phyloP scores from a whole-genome alignment of 345 rosid genomes.

The Heritiera fomes region DNA sequence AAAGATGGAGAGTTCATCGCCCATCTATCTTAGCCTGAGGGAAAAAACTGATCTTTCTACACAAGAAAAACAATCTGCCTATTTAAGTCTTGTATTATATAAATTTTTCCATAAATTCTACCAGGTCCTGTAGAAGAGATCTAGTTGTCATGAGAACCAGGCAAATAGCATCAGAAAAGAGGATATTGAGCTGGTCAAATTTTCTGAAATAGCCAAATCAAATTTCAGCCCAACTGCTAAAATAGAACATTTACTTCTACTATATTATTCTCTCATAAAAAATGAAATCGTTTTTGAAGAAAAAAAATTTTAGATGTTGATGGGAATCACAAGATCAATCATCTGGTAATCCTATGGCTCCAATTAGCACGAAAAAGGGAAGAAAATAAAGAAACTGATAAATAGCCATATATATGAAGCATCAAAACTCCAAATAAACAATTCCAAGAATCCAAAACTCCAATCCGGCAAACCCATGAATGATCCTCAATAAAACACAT shows the following conservation, averaged over 20 bases:
- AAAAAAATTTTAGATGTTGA: neutral
- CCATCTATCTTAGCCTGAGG: neutral
- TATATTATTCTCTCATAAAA: neutral
- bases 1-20: neutral
- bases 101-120: neutral
- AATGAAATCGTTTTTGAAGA: neutral
- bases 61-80: neutral
- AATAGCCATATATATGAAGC: neutral
- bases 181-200: neutral
- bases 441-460: neutral
- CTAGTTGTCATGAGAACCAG: neutral
- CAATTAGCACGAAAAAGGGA: neutral
- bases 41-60: neutral
- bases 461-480: neutral
- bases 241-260: neutral
- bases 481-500: neutral
- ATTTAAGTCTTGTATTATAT: neutral
- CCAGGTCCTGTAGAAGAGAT: neutral
- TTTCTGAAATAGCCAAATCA: neutral
- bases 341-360: neutral
- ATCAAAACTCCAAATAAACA: neutral
- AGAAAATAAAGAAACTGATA: neutral
- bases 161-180: neutral
- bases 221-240: neutral
- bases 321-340: neutral